Base-by-base conservation (phyloP, 106 monocot genomes). In the Phalaenopsis aphrodite region DNA sequence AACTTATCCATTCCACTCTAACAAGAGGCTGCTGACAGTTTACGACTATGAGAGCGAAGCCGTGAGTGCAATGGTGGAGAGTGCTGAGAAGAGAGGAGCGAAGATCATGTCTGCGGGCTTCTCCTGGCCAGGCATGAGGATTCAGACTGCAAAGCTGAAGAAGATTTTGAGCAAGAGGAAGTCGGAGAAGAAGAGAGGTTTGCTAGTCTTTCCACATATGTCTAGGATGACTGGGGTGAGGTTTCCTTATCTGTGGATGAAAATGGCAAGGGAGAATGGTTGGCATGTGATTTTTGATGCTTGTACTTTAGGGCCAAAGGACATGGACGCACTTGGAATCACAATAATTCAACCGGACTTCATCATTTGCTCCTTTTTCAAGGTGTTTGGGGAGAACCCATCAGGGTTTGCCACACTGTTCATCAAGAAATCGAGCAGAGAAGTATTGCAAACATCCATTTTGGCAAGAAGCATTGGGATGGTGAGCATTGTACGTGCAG, bases 191-290 rank as follows among this genome's bases (percentile, higher is more conserved):
- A 90, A 56, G 16, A 81, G 77, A 56, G 93, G 93, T 7, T 52
- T 92, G n/a, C 85, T 95, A 37, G 90, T 95, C 30, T 95, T 95
- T 72, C 95, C 95, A 2, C 90, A 90, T 5, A 85, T 85, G 41
- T 95, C 95, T 3, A 82, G 87, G 66, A 84, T 92, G 83, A 88
- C 85, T 0, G 95, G 95, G 1, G 84, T 90, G 0, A 87, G 90
- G 58, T 92, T 92, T 46, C 85, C 95, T n/a, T 92, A 92, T 75
- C 72, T 88, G 14, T 95, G 95, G 95, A 92, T 95, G 90, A 90
- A 76, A 41, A 14, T 92, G 41, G 95, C 95, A 0, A 87, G 83
- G 55, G 90, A 92, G 69, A 85, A 89, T 41, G 95, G 95, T 14
- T 92, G 92, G 95, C 87, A 95, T 58, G 87, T 92, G 21, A 69